Evolutionary conservation across 345 rosid species (phyloP).

Genomic region (Citropsis articulata): DNA sequence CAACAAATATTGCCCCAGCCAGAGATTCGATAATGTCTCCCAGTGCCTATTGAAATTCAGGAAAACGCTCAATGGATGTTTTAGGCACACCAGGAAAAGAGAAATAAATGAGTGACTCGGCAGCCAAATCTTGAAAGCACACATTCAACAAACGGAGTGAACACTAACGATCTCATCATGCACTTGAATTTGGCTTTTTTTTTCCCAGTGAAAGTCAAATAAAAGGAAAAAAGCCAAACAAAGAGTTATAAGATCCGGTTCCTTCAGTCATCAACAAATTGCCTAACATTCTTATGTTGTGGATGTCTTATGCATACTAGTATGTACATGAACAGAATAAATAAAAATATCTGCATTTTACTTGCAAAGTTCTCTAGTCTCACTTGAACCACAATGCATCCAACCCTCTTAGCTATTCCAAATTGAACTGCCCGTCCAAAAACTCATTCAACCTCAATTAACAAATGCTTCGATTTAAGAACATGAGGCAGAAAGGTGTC

Average conservation of each 20-base stretch:
- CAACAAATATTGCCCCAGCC: constrained; percentile 84
- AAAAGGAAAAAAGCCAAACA: neutral
- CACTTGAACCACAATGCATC: neutral
- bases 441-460: neutral
- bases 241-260: neutral
- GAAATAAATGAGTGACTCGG: neutral
- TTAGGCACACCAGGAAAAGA: neutral
- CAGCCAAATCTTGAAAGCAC: neutral
- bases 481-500: neutral
- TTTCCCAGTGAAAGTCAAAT: neutral
- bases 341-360: neutral
- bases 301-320: neutral
- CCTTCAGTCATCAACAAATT: neutral
- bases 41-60: constrained; percentile 50
- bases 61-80: neutral
- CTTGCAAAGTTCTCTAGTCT: neutral
- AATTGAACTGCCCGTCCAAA: neutral
- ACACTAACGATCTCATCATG: neutral
- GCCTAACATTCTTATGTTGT: neutral
- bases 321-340: neutral
- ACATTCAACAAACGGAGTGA: neutral
- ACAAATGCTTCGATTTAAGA: neutral
- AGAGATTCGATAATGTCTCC: constrained; percentile 88
- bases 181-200: neutral
- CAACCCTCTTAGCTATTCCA: neutral